Evolutionary conservation across 2,329 filamentous ascomycete species (phyloP).

Genomic region (Didymella exigua): DNA sequence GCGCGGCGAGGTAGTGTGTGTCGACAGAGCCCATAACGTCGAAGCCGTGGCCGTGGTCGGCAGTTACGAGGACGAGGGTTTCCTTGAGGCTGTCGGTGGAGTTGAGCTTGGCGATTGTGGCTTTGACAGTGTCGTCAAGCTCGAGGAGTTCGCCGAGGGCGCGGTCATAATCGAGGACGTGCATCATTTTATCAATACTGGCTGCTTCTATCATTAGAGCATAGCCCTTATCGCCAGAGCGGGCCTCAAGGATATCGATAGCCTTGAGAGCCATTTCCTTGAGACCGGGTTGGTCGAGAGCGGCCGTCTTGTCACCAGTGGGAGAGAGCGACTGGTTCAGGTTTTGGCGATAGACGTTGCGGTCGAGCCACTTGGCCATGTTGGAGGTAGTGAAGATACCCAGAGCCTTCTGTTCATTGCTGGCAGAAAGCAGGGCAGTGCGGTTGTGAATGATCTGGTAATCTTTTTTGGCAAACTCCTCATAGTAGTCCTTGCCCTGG

Average conservation of each 20-base stretch:
- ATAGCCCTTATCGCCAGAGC: slow-evolving; percentile 72
- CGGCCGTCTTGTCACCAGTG: slow-evolving; percentile 66
- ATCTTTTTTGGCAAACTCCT: slow-evolving; percentile 71
- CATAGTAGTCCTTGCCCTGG: slow-evolving; percentile 73
- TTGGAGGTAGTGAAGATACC: slow-evolving; percentile 78
- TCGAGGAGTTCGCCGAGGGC: slow-evolving; percentile 84
- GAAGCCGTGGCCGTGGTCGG: slow-evolving; percentile 90
- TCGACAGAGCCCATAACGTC: slow-evolving; percentile 84
- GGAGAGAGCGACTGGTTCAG: slow-evolving; percentile 73
- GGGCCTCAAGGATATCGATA: slow-evolving; percentile 73
- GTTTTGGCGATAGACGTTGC: slow-evolving; percentile 78
- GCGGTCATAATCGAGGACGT: slow-evolving; percentile 81
- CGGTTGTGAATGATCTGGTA: slow-evolving; percentile 78
- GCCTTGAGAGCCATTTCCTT: slow-evolving; percentile 92
- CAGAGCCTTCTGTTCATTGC: slow-evolving; percentile 67
- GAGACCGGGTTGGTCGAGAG: slow-evolving; percentile 77
- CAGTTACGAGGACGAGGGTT: slow-evolving; percentile 79
- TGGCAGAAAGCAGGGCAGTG: slow-evolving; percentile 66
- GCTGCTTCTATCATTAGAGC: slow-evolving; percentile 78
- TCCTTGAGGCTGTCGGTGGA: slow-evolving; percentile 70
- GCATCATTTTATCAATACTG: slow-evolving; percentile 73
- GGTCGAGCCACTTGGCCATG: slow-evolving; percentile 84
- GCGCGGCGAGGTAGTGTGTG: slow-evolving; percentile 73
- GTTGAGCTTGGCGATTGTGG: slow-evolving; percentile 73
- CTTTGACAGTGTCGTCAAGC: slow-evolving; percentile 80